phyloP scores from a whole-genome alignment of 805 yeast species.

The Lipomyces chichibuensis region DNA sequence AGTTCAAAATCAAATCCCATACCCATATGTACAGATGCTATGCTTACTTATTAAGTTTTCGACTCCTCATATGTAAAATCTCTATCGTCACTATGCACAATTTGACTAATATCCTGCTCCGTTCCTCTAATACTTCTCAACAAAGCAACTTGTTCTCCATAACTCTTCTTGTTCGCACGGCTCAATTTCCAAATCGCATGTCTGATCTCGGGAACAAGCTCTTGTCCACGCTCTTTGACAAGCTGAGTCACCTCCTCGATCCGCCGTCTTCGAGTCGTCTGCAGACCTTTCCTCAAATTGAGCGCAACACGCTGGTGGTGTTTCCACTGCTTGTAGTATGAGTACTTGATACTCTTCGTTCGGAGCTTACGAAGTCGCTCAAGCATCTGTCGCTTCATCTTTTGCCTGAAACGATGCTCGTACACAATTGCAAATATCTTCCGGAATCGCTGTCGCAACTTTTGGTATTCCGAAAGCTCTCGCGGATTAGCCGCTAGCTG shows the following conservation, averaged over 20 bases:
- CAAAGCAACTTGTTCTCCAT: background rate
- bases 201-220: background rate
- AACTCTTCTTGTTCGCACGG: background rate
- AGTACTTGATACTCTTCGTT: background rate
- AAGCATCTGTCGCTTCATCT: slow-evolving; percentile 4
- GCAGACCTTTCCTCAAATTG: background rate
- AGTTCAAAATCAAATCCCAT: background rate
- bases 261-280: background rate
- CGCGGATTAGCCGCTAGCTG: background rate
- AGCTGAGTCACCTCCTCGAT: background rate
- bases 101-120: background rate
- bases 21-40: background rate
- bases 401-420: slow-evolving; percentile 2
- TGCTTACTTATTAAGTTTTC: background rate
- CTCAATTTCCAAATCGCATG: background rate
- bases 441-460: background rate
- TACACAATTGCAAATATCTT: slow-evolving; percentile 1
- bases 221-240: background rate
- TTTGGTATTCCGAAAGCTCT: slow-evolving; percentile 3
- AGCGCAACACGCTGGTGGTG: background rate
- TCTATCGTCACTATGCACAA: background rate
- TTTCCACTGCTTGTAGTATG: background rate
- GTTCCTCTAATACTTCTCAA: background rate
- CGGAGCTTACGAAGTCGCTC: slow-evolving; percentile 7
- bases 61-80: background rate